Evolutionary conservation across 805 yeast genomes (phyloP).

Genomic region (Pichia sporocuriosa): DNA sequence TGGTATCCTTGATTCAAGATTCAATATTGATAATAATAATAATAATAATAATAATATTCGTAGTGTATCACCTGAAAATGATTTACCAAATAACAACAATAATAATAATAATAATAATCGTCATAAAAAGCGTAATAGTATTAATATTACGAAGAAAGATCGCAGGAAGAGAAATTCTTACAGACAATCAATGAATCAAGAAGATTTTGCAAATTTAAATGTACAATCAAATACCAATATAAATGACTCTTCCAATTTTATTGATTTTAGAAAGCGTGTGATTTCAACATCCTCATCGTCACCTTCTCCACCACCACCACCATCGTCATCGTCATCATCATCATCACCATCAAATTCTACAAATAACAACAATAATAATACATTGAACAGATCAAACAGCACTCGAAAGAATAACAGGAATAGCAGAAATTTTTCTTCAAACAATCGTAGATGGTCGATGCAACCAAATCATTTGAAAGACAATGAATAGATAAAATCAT

Average conservation of each 20-base stretch:
- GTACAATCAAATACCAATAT: no score
- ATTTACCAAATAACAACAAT: not conserved
- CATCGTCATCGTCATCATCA: no score
- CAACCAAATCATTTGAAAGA: no score
- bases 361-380: no score
- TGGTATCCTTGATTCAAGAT: constrained; percentile 1
- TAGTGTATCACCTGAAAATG: no score
- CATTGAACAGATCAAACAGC: constrained; percentile 1
- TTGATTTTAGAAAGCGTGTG: constrained; percentile 1
- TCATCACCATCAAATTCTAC: no score
- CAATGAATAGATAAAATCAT: no score
- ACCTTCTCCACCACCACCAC: not conserved
- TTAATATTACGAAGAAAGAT: not conserved
- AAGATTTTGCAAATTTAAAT: constrained; percentile 1
- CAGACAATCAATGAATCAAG: constrained; percentile 8
- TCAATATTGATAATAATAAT: not conserved
- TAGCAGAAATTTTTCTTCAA: constrained; percentile 2
- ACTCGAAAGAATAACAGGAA: constrained; percentile 5
- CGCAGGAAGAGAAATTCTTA: constrained; percentile 3
- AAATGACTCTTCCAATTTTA: not conserved
- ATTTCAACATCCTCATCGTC: not conserved
- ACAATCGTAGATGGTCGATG: constrained; percentile 2
- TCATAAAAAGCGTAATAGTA: constrained; percentile 3
- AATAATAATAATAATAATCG: not conserved
- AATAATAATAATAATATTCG: not conserved